Conservation (phyloP, 805 yeast species). For the Lipomyces orientalis region DNA sequence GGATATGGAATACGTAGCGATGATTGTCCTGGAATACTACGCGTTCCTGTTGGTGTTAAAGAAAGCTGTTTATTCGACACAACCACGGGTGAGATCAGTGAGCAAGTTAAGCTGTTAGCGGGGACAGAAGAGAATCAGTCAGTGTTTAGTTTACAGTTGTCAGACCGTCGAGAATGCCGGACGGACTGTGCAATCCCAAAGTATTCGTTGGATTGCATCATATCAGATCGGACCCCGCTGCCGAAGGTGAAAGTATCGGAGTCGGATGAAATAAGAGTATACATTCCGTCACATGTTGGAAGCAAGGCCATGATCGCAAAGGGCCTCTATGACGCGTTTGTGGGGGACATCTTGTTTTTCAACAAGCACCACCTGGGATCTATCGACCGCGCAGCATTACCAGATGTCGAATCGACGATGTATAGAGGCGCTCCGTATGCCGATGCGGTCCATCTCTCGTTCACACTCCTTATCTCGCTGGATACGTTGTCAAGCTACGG, state of each 20-base stretch:
- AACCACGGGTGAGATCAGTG: neutral
- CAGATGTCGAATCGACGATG: conserved; percentile 6
- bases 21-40: neutral
- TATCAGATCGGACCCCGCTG: neutral
- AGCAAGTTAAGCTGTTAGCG: neutral
- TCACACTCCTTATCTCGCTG: conserved; percentile 26
- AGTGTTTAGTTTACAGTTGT: conserved; percentile 36
- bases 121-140: neutral
- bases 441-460: conserved; percentile 27
- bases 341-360: conserved; percentile 25
- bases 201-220: conserved; percentile 10
- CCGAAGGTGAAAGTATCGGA: conserved; percentile 10
- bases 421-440: conserved; percentile 19
- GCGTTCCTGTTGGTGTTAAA: conserved; percentile 5
- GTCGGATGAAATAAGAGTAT: neutral
- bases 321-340: conserved; percentile 18
- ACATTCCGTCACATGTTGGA: neutral
- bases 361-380: conserved; percentile 26
- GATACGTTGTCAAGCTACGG: conserved; percentile 5
- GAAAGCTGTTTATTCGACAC: conserved; percentile 2
- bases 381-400: neutral
- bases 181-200: neutral
- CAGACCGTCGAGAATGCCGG: neutral
- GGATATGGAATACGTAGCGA: conserved; percentile 40
- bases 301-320: conserved; percentile 2